phyloP scores from a whole-genome alignment of 495 filamentous ascomycete genomes.

The Xylaria longipes region DNA sequence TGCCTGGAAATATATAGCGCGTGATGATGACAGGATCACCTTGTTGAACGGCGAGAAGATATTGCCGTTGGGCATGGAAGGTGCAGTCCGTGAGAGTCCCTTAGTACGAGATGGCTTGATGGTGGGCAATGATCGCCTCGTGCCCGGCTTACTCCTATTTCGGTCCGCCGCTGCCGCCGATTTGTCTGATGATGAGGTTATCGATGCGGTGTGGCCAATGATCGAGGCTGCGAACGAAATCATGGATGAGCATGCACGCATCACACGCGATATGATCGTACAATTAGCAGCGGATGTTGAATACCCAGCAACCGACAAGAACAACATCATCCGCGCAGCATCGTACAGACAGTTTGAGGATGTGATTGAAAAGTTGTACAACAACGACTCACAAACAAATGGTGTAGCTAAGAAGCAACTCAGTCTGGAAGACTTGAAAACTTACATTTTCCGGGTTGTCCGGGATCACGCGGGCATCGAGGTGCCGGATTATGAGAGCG shows the following conservation, averaged over 20 bases:
- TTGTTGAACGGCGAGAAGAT: constrained; percentile 75
- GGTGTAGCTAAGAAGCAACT: constrained; percentile 43
- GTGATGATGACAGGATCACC: constrained; percentile 68
- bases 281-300: constrained; percentile 48
- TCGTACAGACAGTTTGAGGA: constrained; percentile 56
- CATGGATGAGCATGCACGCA: constrained; percentile 60
- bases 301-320: constrained; percentile 62
- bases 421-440: constrained; percentile 46
- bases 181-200: constrained; percentile 49
- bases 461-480: constrained; percentile 48
- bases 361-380: constrained; percentile 58
- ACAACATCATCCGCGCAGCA: constrained; percentile 61
- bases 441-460: constrained; percentile 51
- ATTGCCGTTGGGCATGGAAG: constrained; percentile 68
- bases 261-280: constrained; percentile 61
- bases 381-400: constrained; percentile 37
- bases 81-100: constrained; percentile 52
- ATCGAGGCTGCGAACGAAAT: constrained; percentile 56
- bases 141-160: constrained; percentile 58
- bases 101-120: constrained; percentile 33
- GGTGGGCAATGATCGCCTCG: constrained; percentile 46
- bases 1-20: constrained; percentile 68
- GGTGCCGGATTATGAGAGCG: constrained; percentile 46
- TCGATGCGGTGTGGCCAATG: constrained; percentile 55
- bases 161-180: constrained; percentile 41